Evolutionary conservation across 2,329 filamentous ascomycete species (phyloP), one percentile per base, ranked within the genome.

Genomic region (Bertia moriformis): DNA sequence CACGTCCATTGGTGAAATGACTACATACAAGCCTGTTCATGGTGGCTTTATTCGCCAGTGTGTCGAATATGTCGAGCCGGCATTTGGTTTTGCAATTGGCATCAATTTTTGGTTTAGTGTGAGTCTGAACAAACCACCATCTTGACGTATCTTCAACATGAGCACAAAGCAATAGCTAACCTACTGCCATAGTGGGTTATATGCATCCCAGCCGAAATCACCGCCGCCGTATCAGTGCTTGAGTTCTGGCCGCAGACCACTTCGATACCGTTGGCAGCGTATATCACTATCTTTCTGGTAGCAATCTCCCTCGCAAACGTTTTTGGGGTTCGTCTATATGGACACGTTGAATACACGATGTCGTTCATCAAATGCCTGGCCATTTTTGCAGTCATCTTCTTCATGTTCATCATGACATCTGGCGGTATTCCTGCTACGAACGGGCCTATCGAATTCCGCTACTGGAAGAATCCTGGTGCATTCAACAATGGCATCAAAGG

Each of bases 331-430:
- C 41, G 45, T 3, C 42, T 52, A 1, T 56, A 57, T 19, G 54
- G 54, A 7, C 47, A 51, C 13, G 45, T 54, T 14, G 52, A 56
- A 20, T 53, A 52, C 37, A 46, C 42, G n/a, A 51, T 56, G 44
- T 52, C 49, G 4, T 55, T 53, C 32, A 42, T 53, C 41, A 55
- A 57, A 40, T 49, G 50, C 17, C 17, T 50, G 13, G 52, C 53
- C 3, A 46, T 57, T 10, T 36, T 56, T 13, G 44, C 50, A 19
- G 52, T 55, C 48, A 56, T 56, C 10, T 52, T 49, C 37, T 55
- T 55, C 42, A 48, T 55, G 45, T 52, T 56, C 38, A 55, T 56
- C 42, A 56, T 56, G 52, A 53, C 53, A 4, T 54, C 49, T 2
- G 54, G 54, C 4, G 54, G 54, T 2, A 50, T 56, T 30, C 19